These are phyloP conservation scores for Cucurbita pepo DNA, from an alignment of 306 rosid genomes.

Conservation along the genomic window DNA sequence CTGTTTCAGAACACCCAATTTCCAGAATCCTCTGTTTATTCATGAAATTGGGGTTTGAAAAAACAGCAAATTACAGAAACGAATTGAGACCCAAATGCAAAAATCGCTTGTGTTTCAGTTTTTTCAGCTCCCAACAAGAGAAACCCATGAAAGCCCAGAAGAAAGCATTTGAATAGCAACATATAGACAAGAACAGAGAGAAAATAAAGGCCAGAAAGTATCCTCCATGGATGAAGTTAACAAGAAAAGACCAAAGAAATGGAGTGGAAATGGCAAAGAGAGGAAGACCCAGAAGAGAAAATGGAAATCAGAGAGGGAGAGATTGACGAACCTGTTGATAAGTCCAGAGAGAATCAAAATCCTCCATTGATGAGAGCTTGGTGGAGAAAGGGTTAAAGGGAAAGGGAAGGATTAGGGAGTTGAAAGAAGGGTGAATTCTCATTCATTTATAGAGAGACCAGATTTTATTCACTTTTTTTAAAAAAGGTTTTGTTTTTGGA, in stretches of 20 bases:
- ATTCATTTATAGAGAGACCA: background rate
- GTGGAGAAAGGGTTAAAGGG: background rate
- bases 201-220: background rate
- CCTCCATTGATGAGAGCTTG: constrained; percentile 4
- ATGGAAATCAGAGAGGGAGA: background rate
- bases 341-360: constrained; percentile 1
- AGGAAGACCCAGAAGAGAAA: background rate
- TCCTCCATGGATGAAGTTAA: too few species aligned
- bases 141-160: background rate
- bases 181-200: background rate
- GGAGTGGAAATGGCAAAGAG: background rate
- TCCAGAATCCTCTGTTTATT: background rate
- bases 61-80: background rate
- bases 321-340: constrained; percentile 6
- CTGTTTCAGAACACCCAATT: background rate
- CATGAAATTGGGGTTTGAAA: background rate
- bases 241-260: too few species aligned
- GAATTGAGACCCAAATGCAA: background rate
- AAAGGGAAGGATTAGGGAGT: constrained; percentile 3
- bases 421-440: background rate
- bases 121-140: background rate
- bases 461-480: too few species aligned
- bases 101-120: too few species aligned
- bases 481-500: background rate
- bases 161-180: background rate